These are phyloP conservation scores for Huntiella abstrusa DNA, from an alignment of 2,329 filamentous ascomycete species.

Conservation along the genomic window DNA sequence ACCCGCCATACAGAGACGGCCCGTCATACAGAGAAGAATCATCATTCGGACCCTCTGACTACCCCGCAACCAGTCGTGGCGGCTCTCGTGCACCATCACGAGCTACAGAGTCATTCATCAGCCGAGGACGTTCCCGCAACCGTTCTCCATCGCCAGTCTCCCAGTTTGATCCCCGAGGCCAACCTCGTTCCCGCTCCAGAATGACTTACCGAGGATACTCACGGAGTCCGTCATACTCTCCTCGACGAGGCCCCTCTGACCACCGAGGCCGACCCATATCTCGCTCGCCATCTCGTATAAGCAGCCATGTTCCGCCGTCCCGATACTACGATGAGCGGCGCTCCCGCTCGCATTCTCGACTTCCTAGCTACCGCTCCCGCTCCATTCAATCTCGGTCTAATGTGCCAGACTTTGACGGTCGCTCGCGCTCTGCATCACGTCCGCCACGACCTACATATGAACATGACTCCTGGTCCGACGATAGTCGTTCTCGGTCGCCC, in stretches of 20 bases:
- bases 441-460: neutral
- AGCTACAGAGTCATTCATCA: neutral
- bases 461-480: neutral
- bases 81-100: neutral
- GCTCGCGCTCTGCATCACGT: conserved; percentile 3
- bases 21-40: neutral
- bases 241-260: neutral
- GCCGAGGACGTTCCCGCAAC: conserved; percentile 1
- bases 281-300: conserved; percentile 2
- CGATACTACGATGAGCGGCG: neutral
- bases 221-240: conserved; percentile 1
- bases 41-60: neutral
- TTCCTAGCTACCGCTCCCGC: neutral
- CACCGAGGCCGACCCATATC: neutral
- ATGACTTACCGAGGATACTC: conserved; percentile 2
- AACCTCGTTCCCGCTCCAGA: conserved; percentile 1
- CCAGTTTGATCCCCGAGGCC: neutral
- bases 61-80: neutral
- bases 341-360: neutral
- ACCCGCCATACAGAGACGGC: neutral
- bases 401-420: conserved; percentile 2
- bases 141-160: conserved; percentile 1
- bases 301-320: neutral
- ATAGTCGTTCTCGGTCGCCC: neutral
- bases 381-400: conserved; percentile 1